Percentiles rank a stretch among this genome's conserved stretches.
Evolutionary conservation across 371 early-diverging fungal genomes (phyloP).

Genomic region (Apophysomyces variabilis): DNA sequence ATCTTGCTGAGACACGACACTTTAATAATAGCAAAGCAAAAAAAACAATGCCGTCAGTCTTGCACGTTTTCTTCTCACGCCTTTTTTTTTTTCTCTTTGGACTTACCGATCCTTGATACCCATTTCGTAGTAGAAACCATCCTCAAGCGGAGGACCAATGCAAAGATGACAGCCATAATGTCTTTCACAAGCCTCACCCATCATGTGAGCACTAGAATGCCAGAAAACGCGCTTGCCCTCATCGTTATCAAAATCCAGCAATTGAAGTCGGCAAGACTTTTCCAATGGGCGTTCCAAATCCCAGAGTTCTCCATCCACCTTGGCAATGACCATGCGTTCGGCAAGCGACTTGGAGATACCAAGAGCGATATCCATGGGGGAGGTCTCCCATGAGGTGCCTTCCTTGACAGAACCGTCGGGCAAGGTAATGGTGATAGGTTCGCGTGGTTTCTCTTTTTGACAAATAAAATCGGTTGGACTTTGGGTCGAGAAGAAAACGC

Average conservation of each 20-base stretch:
- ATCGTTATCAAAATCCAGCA: constrained; percentile 95
- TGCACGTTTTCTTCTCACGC: not conserved
- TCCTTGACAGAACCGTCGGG: constrained; percentile 87
- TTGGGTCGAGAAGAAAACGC: constrained; percentile 16
- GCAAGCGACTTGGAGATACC: constrained; percentile 88
- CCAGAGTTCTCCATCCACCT: constrained; percentile 94
- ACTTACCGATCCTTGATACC: constrained; percentile 72
- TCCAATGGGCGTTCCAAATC: constrained; percentile 94
- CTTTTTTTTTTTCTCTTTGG: not conserved
- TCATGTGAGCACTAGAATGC: constrained; percentile 99
- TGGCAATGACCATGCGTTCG: constrained; percentile 93
- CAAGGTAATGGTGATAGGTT: constrained; percentile 86
- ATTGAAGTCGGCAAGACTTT: constrained; percentile 79
- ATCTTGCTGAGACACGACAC: constrained; percentile 79
- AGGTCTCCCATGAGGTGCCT: constrained; percentile 95
- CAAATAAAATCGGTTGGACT: not conserved
- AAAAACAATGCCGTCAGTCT: not conserved
- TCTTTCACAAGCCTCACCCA: constrained; percentile 98
- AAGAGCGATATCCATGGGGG: constrained; percentile 94
- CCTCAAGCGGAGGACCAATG: constrained; percentile 98
- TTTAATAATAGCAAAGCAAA: constrained; percentile 27
- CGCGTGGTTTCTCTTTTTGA: constrained; percentile 78
- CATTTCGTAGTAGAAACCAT: constrained; percentile 99
- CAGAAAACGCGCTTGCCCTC: constrained; percentile 98
- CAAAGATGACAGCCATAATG: constrained; percentile 97